Evolutionary conservation across 306 rosid genomes (phyloP).

Genomic region (Malus fusca): DNA sequence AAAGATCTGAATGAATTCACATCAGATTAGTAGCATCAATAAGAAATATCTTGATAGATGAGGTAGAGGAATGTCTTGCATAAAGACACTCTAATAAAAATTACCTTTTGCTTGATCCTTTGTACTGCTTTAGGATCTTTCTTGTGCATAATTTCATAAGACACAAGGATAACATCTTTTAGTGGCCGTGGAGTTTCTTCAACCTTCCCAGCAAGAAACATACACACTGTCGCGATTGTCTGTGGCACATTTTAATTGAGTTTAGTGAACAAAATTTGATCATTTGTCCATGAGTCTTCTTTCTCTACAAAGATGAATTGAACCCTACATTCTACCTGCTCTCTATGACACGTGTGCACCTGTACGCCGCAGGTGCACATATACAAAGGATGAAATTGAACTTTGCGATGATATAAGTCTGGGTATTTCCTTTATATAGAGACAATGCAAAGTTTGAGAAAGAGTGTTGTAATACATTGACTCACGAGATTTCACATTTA

Average conservation of each 20-base stretch:
- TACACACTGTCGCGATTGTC: constrained; percentile 94
- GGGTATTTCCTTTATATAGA: background rate
- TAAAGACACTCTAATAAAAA: background rate
- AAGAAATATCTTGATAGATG: background rate
- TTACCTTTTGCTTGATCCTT: constrained; percentile 92
- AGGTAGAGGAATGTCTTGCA: background rate
- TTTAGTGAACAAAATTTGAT: constrained; percentile 19
- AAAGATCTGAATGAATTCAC: background rate
- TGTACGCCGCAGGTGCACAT: background rate
- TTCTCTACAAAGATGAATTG: background rate
- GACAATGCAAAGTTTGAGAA: background rate
- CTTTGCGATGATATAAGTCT: background rate
- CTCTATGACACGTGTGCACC: background rate
- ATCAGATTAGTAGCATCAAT: background rate
- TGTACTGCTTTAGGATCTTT: constrained; percentile 87
- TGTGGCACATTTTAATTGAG: constrained; percentile 39
- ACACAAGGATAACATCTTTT: constrained; percentile 87
- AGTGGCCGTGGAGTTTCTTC: constrained; percentile 98
- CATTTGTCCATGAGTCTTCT: background rate
- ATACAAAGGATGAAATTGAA: background rate
- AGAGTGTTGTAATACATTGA: background rate
- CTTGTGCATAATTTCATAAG: constrained; percentile 85
- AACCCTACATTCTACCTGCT: background rate
- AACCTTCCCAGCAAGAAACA: constrained; percentile 99
- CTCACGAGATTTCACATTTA: background rate